Base-by-base conservation (phyloP, 768 basidiomycete species). In the Serendipita sp. region DNA sequence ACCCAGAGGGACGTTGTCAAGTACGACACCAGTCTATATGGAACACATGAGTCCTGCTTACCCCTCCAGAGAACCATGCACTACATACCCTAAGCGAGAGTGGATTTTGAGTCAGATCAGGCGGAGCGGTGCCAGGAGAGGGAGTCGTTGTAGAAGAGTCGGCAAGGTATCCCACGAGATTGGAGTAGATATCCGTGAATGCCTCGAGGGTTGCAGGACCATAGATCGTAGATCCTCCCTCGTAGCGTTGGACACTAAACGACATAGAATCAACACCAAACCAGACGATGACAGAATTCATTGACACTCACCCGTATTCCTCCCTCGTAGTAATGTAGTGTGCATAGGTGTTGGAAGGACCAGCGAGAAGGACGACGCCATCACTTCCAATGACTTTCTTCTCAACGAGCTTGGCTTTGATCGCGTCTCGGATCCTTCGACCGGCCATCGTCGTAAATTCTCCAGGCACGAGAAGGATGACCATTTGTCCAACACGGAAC, bases 401-500 rank as follows among this genome's bases (percentile, higher is more conserved):
- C 0, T 83, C 78, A 65, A 88, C 84, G 58, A 90, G 76, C 69
- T 77, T 74, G 27, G 80, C 76, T 58, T 87, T 83, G 60, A 90
- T 67, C 0, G 86, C 83, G 65, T 88, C 81, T 44, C 87, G 80
- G 64, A 90, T 77, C 44, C 88, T 80, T 66, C 88, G 75, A 13
- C 88, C 88, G 44, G 86, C 78, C 88, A 90, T 90, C 2, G 88
- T 91, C 3, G 88, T 90, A 64, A 88, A 72, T 72, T 91, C 88
- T 34, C 86, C 86, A 16, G 87, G 86, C 69, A 88, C 80, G 67
- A 88, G 78, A 65, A 88, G 76, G 72, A 88, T 83, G 63, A 88
- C 84, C 66, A 88, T 78, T 65, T 87, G 84, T 44, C 88, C 88
- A 37, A 85, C 78, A 44, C 87, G 86, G 64, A 88, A 74, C 77